Evolutionary conservation across 305 asterid species (phyloP).

Genomic region (Solanum hybrid): DNA sequence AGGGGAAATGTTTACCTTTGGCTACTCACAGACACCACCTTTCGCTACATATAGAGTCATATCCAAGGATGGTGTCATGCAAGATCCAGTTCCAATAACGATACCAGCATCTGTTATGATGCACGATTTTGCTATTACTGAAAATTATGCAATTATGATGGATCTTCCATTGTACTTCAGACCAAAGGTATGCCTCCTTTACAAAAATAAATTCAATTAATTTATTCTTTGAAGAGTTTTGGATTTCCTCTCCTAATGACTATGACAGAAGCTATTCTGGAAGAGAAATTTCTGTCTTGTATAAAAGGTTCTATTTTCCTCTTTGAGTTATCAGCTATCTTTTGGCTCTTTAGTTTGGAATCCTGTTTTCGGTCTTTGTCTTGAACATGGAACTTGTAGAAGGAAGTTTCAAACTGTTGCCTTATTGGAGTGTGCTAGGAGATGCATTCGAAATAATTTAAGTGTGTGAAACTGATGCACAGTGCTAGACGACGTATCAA

Average conservation of each 20-base stretch:
- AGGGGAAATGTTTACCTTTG: slow-evolving; percentile 96
- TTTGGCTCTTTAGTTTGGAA: not conserved
- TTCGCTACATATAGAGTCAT: slow-evolving; percentile 81
- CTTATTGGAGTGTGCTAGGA: not conserved
- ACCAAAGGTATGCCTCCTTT: slow-evolving; percentile 55
- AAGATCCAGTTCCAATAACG: slow-evolving; percentile 91
- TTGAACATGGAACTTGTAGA: not conserved
- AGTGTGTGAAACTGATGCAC: not conserved
- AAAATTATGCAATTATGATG: slow-evolving; percentile 86
- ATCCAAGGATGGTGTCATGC: slow-evolving; percentile 81
- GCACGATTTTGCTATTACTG: slow-evolving; percentile 99
- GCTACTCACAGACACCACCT: slow-evolving; percentile 66
- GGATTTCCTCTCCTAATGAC: not conserved
- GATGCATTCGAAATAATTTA: not conserved
- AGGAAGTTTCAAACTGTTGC: not conserved
- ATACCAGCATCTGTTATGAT: slow-evolving; percentile 75
- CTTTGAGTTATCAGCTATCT: not conserved
- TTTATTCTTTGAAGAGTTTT: not conserved
- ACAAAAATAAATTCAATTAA: not conserved
- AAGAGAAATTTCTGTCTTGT: not conserved
- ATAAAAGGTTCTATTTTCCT: not conserved
- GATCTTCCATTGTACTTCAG: slow-evolving; percentile 82
- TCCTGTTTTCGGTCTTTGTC: not conserved
- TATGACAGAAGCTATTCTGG: not conserved
- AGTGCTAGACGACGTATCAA: not conserved